Evolutionary conservation across 2,329 filamentous ascomycete species (phyloP).

Genomic region (Fusarium sp.): DNA sequence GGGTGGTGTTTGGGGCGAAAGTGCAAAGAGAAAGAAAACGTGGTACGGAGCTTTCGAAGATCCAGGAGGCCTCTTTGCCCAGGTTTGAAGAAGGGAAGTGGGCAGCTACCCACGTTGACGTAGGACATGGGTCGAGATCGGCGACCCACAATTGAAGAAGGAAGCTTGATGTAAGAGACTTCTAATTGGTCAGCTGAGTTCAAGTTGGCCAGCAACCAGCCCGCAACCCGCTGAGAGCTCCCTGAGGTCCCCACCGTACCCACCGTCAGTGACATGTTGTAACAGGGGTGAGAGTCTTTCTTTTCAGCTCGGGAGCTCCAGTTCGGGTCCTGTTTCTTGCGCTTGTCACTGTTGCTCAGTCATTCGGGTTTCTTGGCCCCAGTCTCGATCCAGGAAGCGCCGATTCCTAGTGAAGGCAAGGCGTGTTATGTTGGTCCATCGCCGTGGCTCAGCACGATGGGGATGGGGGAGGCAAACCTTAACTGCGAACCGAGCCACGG

Average conservation of each 20-base stretch:
- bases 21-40: background rate
- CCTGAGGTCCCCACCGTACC: constrained; percentile 16
- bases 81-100: background rate
- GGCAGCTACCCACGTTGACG: constrained; percentile 20
- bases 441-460: background rate
- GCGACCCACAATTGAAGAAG: background rate
- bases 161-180: background rate
- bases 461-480: background rate
- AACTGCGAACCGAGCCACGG: background rate
- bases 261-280: background rate
- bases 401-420: constrained; percentile 11
- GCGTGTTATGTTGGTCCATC: background rate
- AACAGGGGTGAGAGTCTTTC: background rate
- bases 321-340: constrained; percentile 5
- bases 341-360: constrained; percentile 19
- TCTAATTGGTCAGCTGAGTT: background rate
- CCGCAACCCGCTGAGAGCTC: constrained; percentile 3
- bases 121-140: constrained; percentile 34
- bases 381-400: constrained; percentile 24
- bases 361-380: constrained; percentile 24
- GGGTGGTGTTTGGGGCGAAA: background rate
- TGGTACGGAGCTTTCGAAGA: background rate
- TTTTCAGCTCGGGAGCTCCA: constrained; percentile 1
- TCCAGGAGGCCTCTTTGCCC: constrained; percentile 29
- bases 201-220: constrained; percentile 7